Percentiles rank a stretch among this genome's conserved stretches.
phyloP scores from a whole-genome alignment of 169 alveolate species.

The Plasmodium ovale region DNA sequence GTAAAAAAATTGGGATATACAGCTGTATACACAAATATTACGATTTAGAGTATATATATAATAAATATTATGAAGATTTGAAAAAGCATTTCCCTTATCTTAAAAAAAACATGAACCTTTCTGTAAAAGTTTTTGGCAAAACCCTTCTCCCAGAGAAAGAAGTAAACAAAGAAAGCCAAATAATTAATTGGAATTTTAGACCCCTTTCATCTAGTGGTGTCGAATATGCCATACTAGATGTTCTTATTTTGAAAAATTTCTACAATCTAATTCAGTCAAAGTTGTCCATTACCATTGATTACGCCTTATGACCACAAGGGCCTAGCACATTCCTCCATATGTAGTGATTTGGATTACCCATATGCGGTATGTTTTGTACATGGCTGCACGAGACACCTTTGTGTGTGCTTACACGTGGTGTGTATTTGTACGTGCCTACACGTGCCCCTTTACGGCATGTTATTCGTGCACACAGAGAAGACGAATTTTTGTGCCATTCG shows the following conservation, averaged over 20 bases:
- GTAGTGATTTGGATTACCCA: too few relatives aligned
- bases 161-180: constrained; percentile 60
- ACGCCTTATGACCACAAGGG: constrained; percentile 2
- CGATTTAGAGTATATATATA: constrained; percentile 46
- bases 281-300: constrained; percentile 27
- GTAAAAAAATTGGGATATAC: constrained; percentile 56
- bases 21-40: constrained; percentile 72
- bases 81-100: constrained; percentile 35
- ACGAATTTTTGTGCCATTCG: too few relatives aligned
- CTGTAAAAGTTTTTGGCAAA: constrained; percentile 64
- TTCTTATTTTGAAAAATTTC: constrained; percentile 51
- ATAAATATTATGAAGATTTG: constrained; percentile 57
- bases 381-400: too few relatives aligned
- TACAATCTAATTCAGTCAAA: constrained; percentile 58
- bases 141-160: constrained; percentile 53
- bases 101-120: constrained; percentile 30
- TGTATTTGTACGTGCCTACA: too few relatives aligned
- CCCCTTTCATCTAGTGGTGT: constrained; percentile 58
- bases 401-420: too few relatives aligned
- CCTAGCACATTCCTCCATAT: too few relatives aligned
- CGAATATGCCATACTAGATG: constrained; percentile 66
- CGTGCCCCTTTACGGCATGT: too few relatives aligned
- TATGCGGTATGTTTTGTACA: too few relatives aligned
- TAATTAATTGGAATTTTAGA: constrained; percentile 66
- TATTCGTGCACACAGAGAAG: too few relatives aligned